Evolutionary conservation across 2,329 filamentous ascomycete species (phyloP).

Genomic region (Pseudopyricularia cyperi): DNA sequence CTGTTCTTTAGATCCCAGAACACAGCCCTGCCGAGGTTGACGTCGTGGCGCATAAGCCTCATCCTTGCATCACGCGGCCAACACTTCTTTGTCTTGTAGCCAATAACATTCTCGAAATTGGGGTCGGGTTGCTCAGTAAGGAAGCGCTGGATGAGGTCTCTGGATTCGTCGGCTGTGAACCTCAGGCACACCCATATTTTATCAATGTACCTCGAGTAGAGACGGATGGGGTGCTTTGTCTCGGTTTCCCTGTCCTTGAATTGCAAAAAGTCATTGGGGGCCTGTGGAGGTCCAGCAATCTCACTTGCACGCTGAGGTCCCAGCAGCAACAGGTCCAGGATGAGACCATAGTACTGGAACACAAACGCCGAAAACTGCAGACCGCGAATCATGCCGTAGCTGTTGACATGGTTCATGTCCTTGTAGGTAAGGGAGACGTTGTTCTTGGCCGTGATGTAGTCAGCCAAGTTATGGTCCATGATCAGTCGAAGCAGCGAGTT

Average conservation of each 20-base stretch:
- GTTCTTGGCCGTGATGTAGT: slow-evolving; percentile 99
- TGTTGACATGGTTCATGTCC: slow-evolving; percentile 99
- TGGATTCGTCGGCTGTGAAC: slow-evolving; percentile 85
- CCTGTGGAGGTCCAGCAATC: slow-evolving; percentile 86
- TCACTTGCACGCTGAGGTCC: slow-evolving; percentile 95
- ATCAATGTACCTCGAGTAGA: slow-evolving; percentile 98
- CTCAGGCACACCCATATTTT: slow-evolving; percentile 97
- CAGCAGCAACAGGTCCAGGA: slow-evolving; percentile 83
- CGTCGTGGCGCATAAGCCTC: slow-evolving; percentile 97
- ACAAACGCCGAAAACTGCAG: slow-evolving; percentile 97
- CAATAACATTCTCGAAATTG: slow-evolving; percentile 98
- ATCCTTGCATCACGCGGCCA: slow-evolving; percentile 97
- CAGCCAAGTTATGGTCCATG: slow-evolving; percentile 98
- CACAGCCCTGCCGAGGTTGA: slow-evolving; percentile 90
- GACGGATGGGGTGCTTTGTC: slow-evolving; percentile 81
- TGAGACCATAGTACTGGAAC: slow-evolving; percentile 96
- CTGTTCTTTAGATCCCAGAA: slow-evolving; percentile 99
- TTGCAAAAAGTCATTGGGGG: slow-evolving; percentile 93
- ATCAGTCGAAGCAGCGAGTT: slow-evolving; percentile 88
- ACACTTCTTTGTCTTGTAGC: slow-evolving; percentile 98
- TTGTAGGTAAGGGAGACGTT: slow-evolving; percentile 99
- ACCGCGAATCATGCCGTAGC: slow-evolving; percentile 95
- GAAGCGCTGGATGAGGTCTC: slow-evolving; percentile 94
- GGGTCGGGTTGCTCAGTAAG: slow-evolving; percentile 96
- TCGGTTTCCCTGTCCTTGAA: slow-evolving; percentile 91